phyloP scores from a whole-genome alignment of 164 flowering plant genomes.

The Cinnamomum chago region DNA sequence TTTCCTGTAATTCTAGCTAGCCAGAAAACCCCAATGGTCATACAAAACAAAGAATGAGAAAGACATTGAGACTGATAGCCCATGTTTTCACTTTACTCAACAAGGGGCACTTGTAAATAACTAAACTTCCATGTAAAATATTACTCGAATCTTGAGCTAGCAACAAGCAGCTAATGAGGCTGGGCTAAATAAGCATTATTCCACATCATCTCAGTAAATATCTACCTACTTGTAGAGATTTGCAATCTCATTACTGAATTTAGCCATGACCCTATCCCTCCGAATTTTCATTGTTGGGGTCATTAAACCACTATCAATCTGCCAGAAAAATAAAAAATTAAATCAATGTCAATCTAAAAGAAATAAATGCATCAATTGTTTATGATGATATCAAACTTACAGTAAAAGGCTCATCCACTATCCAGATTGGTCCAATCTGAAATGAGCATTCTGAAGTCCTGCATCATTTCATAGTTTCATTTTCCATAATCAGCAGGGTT shows the following conservation, averaged over 20 bases:
- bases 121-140: no score
- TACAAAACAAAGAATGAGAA: no score
- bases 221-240: conserved; percentile 45
- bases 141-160: not conserved
- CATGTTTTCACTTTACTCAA: no score
- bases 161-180: not conserved
- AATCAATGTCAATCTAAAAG: not conserved
- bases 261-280: conserved; percentile 60
- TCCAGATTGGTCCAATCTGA: conserved; percentile 76
- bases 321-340: conserved; percentile 21
- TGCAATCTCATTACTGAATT: conserved; percentile 51
- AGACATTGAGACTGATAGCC: no score
- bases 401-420: conserved; percentile 83
- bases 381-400: conserved; percentile 27
- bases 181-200: not conserved
- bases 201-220: not conserved
- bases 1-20: no score
- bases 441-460: conserved; percentile 85
- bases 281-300: conserved; percentile 90
- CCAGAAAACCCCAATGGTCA: no score
- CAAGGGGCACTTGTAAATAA: no score
- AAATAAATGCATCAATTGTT: not conserved
- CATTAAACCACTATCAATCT: conserved; percentile 91
- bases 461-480: conserved; percentile 14
- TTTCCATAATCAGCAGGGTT: no score